Evolutionary conservation across 2,329 filamentous ascomycete species (phyloP).

Genomic region (Torrubiellomyces zombiae): DNA sequence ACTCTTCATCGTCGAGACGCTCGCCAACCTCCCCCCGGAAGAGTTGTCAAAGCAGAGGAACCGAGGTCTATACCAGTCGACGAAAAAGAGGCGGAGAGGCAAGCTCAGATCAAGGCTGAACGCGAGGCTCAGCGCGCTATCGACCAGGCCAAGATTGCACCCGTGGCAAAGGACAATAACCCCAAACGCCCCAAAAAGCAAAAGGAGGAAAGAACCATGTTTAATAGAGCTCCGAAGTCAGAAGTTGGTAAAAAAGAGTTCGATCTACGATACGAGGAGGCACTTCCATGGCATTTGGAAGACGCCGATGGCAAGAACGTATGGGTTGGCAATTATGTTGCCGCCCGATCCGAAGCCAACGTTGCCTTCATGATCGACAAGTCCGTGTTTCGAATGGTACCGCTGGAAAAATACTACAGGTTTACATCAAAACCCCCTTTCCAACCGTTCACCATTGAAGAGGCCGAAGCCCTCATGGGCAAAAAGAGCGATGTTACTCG

Average conservation of each 20-base stretch:
- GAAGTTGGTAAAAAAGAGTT: slow-evolving; percentile 66
- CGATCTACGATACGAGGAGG: slow-evolving; percentile 77
- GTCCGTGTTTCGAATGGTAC: slow-evolving; percentile 65
- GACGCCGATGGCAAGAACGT: slow-evolving; percentile 92
- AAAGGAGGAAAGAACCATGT: slow-evolving; percentile 71
- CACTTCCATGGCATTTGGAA: slow-evolving; percentile 89
- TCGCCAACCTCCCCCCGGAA: slow-evolving; percentile 46
- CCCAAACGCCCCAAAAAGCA: slow-evolving; percentile 42
- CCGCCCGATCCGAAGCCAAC: slow-evolving; percentile 70
- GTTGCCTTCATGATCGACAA: slow-evolving; percentile 61
- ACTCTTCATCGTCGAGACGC: slow-evolving; percentile 81
- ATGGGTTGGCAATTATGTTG: slow-evolving; percentile 85
- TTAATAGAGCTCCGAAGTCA: slow-evolving; percentile 61
- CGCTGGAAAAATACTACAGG: slow-evolving; percentile 89
- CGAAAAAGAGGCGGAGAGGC: slow-evolving; percentile 41
- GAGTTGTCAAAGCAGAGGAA: slow-evolving; percentile 44
- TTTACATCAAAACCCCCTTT: slow-evolving; percentile 71
- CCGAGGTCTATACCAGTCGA: slow-evolving; percentile 27
- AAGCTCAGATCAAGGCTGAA: slow-evolving; percentile 59
- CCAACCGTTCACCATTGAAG: slow-evolving; percentile 60
- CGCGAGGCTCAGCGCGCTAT: slow-evolving; percentile 73
- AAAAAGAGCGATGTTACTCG: slow-evolving; percentile 60
- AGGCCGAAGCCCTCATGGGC: slow-evolving; percentile 70
- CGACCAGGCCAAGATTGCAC: slow-evolving; percentile 85
- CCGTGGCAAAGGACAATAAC: slow-evolving; percentile 45